Conservation (phyloP, 1,284 basidiomycete species). For the Rhodofomes roseus region DNA sequence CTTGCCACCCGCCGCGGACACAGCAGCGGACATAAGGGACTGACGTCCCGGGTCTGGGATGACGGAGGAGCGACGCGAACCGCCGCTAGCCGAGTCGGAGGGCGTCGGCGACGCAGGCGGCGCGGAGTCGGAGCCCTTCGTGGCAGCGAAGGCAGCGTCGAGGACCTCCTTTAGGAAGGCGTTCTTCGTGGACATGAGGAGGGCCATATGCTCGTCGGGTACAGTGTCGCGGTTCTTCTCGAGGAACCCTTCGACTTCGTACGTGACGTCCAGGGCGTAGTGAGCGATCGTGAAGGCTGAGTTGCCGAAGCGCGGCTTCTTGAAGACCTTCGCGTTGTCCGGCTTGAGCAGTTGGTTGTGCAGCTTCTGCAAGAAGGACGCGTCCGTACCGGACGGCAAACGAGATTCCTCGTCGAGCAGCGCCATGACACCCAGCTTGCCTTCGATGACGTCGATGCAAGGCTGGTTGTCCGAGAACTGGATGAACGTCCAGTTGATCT, state of each 20-base stretch:
- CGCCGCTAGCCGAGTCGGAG: slow-evolving; percentile 70
- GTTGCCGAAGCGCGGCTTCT: slow-evolving; percentile 97
- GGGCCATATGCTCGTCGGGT: slow-evolving; percentile 93
- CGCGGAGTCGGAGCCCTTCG: slow-evolving; percentile 60
- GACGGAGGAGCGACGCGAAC: slow-evolving; percentile 74
- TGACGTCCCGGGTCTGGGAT: slow-evolving; percentile 84
- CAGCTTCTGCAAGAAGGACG: slow-evolving; percentile 93
- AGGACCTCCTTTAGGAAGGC: slow-evolving; percentile 93
- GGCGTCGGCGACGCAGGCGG: slow-evolving; percentile 65
- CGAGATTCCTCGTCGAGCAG: slow-evolving; percentile 98
- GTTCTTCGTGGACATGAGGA: slow-evolving; percentile 86
- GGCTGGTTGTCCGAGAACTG: slow-evolving; percentile 99
- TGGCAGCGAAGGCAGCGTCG: slow-evolving; percentile 80
- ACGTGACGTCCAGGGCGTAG: slow-evolving; percentile 97
- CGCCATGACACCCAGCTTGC: slow-evolving; percentile 92
- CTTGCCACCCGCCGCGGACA: slow-evolving; percentile 42
- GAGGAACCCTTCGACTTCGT: slow-evolving; percentile 96
- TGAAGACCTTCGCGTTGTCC: slow-evolving; percentile 88
- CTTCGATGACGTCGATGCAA: slow-evolving; percentile 98
- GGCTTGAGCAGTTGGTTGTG: slow-evolving; percentile 85
- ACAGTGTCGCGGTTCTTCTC: slow-evolving; percentile 99
- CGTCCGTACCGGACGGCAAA: slow-evolving; percentile 89
- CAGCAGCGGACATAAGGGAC: slow-evolving; percentile 56
- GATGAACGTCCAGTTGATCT: slow-evolving; percentile 99
- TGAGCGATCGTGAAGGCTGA: slow-evolving; percentile 98